Base-by-base conservation (phyloP, 2,329 filamentous ascomycete species). In the Epichloe bromicola region DNA sequence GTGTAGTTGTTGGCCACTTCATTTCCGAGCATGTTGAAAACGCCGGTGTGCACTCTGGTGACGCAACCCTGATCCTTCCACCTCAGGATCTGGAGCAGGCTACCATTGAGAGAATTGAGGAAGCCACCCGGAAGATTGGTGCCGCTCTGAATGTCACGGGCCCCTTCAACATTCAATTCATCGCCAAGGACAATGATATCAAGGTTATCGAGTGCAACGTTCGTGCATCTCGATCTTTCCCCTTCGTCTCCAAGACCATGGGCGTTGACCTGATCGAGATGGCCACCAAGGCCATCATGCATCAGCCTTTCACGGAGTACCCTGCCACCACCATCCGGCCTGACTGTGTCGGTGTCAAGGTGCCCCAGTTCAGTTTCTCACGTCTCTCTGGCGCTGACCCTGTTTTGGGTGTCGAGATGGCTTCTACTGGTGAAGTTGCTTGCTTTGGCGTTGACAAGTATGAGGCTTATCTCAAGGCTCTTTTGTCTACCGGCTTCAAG, bases 181-280 rank as follows among this genome's bases (percentile, higher is more conserved):
- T 98, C 62, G 93, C 93, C 61, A 97, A 97, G 74, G 90, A 97
- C 67, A 97, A 97, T 66, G 91, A 97, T 59, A 97, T 98, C 75
- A 97, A 97, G 76, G 93, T 98, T 58, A 98, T 98, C 57, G 93
- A 98, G 72, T 97, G 93, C 71, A 98, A 98, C 63, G 93, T 97
- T 54, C 85, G 93, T 56, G 93, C 93, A 15, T 96, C 93, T 44
- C 81, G 93, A 57, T 97, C 91, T 1, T 96, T 96, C 77, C 93
- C 93, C 55, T 98, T 98, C 64, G 90, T 97, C 15, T 96, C 90
- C 57, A 98, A 98, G 75, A 88, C 95, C 58, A 97, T 95, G 88
- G 90, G 90, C 48, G 87, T 96, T 49, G 91, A 98, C 65, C 76
- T 98, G 56, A 96, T 98, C 58, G 91, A 96, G 74, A 89, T 98